phyloP scores from a whole-genome alignment of 345 rosid species.

The Garcia nutans region DNA sequence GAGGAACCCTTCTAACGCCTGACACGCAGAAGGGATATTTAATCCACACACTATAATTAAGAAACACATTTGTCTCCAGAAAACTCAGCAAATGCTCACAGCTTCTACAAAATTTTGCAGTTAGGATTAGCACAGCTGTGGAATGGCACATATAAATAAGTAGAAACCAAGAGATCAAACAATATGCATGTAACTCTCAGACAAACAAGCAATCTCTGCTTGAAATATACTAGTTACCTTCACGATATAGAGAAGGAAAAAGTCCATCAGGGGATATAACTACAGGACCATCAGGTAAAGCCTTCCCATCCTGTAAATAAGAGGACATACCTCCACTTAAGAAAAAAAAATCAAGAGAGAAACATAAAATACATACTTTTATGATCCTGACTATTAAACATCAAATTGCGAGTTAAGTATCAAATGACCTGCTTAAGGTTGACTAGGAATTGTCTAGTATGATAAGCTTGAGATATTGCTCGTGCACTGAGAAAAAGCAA shows the following conservation, averaged over 20 bases:
- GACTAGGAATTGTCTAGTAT: slow-evolving; percentile 76
- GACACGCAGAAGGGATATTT: slow-evolving; percentile 22
- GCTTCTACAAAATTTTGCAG: background rate
- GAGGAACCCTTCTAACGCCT: slow-evolving; percentile 97
- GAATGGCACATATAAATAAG: background rate
- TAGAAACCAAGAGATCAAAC: background rate
- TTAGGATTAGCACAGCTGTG: background rate
- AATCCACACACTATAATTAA: slow-evolving; percentile 14
- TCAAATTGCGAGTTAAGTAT: slow-evolving; percentile 5
- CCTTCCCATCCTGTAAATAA: slow-evolving; percentile 72
- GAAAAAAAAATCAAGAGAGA: slow-evolving; percentile 1
- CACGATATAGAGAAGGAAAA: slow-evolving; percentile 87
- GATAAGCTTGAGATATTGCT: slow-evolving; percentile 88
- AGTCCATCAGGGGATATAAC: slow-evolving; percentile 98
- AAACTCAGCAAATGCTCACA: background rate
- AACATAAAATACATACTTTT: background rate
- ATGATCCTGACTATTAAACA: slow-evolving; percentile 7
- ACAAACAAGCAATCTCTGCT: background rate
- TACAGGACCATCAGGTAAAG: slow-evolving; percentile 95
- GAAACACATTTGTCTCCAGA: background rate
- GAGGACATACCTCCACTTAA: background rate
- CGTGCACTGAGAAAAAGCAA: slow-evolving; percentile 95
- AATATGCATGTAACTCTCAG: background rate
- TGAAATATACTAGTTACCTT: slow-evolving; percentile 48
- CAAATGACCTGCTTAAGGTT: slow-evolving; percentile 82